Evolutionary conservation across 2,329 filamentous ascomycete species (phyloP).

Genomic region (Colletotrichum simmondsii): DNA sequence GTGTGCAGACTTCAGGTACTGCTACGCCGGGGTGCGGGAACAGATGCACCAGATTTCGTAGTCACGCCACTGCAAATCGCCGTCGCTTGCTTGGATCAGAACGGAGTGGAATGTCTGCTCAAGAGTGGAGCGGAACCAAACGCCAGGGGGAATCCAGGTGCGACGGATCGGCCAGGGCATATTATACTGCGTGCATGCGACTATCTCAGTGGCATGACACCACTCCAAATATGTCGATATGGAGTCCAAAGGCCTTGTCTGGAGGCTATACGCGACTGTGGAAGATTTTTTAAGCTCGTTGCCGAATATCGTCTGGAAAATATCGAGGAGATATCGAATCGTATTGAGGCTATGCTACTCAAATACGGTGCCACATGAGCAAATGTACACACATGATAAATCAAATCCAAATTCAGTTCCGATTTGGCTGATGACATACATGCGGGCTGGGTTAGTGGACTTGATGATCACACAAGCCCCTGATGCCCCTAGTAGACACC

Average conservation of each 20-base stretch:
- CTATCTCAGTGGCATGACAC: accelerated
- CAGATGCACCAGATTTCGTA: background rate
- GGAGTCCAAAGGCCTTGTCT: background rate
- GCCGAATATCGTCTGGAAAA: accelerated
- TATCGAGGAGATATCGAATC: accelerated
- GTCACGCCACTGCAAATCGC: conserved; percentile 2
- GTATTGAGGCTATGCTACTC: background rate
- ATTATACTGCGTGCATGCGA: accelerated
- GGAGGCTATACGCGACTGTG: no score
- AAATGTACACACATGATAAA: no score
- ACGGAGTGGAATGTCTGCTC: background rate
- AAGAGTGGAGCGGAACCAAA: background rate
- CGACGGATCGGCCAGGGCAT: accelerated
- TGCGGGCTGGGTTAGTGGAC: no score
- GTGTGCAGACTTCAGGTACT: background rate
- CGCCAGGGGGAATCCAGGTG: background rate
- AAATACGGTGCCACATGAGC: background rate
- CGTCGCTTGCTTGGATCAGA: background rate
- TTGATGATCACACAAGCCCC: no score
- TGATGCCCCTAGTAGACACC: conserved; percentile 69
- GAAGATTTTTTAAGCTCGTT: accelerated
- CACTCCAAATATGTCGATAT: background rate
- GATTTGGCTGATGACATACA: no score
- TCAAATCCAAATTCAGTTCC: no score
- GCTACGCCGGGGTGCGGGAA: background rate